Evolutionary conservation across 2,329 filamentous ascomycete genomes (phyloP).

Genomic region (Lecanicillium sp.): DNA sequence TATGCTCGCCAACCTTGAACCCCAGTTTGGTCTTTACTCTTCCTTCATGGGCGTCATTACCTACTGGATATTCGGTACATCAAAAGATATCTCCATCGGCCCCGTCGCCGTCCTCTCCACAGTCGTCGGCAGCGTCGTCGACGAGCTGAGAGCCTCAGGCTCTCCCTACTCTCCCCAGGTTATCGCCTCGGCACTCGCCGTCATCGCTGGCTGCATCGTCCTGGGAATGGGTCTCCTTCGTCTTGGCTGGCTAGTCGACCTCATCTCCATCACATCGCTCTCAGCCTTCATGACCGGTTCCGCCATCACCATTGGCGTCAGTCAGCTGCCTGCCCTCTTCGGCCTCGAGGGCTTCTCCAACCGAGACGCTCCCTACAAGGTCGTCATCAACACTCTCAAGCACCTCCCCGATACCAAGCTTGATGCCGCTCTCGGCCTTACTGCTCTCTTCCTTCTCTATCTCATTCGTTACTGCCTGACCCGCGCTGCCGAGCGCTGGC

Average conservation of each 20-base stretch:
- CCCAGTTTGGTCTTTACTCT: slow-evolving; percentile 81
- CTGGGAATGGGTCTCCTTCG: slow-evolving; percentile 71
- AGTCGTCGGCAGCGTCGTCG: slow-evolving; percentile 75
- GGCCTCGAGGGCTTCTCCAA: slow-evolving; percentile 72
- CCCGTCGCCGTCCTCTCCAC: slow-evolving; percentile 95
- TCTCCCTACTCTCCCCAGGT: slow-evolving; percentile 56
- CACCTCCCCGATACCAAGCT: slow-evolving; percentile 59
- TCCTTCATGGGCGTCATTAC: slow-evolving; percentile 71
- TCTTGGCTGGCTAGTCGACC: slow-evolving; percentile 83
- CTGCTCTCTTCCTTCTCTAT: slow-evolving; percentile 73
- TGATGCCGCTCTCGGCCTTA: slow-evolving; percentile 87
- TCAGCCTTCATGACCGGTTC: slow-evolving; percentile 97
- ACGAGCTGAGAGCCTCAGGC: slow-evolving; percentile 49
- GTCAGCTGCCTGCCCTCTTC: slow-evolving; percentile 77
- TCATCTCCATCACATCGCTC: slow-evolving; percentile 85
- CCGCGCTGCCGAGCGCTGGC: slow-evolving; percentile 61
- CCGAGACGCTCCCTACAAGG: slow-evolving; percentile 69
- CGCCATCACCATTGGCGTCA: slow-evolving; percentile 77
- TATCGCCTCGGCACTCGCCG: slow-evolving; percentile 70
- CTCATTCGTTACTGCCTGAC: slow-evolving; percentile 62
- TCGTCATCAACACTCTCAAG: slow-evolving; percentile 78
- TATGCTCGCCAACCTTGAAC: slow-evolving; percentile 68
- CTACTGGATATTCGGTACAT: slow-evolving; percentile 75
- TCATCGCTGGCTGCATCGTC: slow-evolving; percentile 74
- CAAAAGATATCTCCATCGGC: slow-evolving; percentile 92